Base-by-base conservation (phyloP, 345 rosid species). In the Crucihimalaya himalaica region DNA sequence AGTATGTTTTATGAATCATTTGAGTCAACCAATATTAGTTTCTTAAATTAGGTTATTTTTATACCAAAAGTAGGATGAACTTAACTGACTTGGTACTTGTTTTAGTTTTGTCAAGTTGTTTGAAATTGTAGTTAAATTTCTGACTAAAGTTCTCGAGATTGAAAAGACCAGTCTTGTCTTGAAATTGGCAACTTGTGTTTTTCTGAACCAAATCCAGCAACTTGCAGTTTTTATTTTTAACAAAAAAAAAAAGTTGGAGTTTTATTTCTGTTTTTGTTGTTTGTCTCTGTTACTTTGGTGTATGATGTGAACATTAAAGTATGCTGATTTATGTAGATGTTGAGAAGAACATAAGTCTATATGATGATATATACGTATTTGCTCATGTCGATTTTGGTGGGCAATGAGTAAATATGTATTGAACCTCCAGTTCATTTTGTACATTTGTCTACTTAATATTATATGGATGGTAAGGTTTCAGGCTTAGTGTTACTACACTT, bases 131-230 rank as follows among this genome's bases (percentile, higher is more conserved):
- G 70, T 52, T 31, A 19, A 52, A 9, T 1, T 72, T 64, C 68
- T 51, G 69, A 72, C 60, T 5, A 43, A 69, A 13, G 21, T 58
- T 46, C 47, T 54, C 8, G 63, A 55, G 28, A 40, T 5, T 50
- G 15, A 62, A 64, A 64, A 28, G 63, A 54, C 56, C 15, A 64
- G 56, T 43, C 28, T 63, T 73, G 77, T 73, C 70, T 73, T 62
- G 40, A 53, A 63, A 42, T 63, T 34, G 77, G 43, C 71, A 64
- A 73, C 51, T 73, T 73, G 77, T 20, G 50, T 18, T 70, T 58
- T 73, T 43, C 69, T 45, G 48, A 64, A 65, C 71, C 64, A 34
- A 65, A 46, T 8, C 19, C 8, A 54, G 28, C 77, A 73, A 73
- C 71, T 73, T 73, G 77, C 51, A 54, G 71, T 29, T 61, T 72